These are phyloP conservation scores for Fraxinus cuspidata DNA, from an alignment of 257 asterid species.

Conservation along the genomic window DNA sequence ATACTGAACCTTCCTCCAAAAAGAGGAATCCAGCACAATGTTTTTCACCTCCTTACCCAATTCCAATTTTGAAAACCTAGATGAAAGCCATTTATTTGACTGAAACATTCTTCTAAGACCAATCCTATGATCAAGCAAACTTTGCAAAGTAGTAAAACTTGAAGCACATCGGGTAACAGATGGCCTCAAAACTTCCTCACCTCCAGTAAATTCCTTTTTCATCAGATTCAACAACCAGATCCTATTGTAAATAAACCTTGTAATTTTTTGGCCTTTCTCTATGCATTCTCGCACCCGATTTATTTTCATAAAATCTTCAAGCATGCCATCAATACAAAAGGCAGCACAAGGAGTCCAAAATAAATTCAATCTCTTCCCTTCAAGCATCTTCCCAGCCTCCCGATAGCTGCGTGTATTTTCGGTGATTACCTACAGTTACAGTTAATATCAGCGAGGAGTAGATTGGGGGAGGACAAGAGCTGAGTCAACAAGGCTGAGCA, in stretches of 20 bases:
- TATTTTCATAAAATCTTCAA: conserved; percentile 66
- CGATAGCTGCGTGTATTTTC: conserved; percentile 72
- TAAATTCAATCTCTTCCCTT: conserved; percentile 70
- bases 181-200: conserved; percentile 73
- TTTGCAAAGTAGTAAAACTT: conserved; percentile 67
- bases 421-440: conserved; percentile 69
- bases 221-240: conserved; percentile 68
- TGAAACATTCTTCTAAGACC: conserved; percentile 79
- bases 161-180: conserved; percentile 64
- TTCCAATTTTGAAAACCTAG: conserved; percentile 65
- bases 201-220: conserved; percentile 84
- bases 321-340: conserved; percentile 69
- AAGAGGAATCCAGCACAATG: conserved; percentile 69
- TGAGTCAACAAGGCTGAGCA: conserved; percentile 25
- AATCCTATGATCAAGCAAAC: conserved; percentile 73
- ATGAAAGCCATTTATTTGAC: conserved; percentile 79
- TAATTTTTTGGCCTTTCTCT: conserved; percentile 76
- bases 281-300: conserved; percentile 70
- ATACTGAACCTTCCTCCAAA: conserved; percentile 79
- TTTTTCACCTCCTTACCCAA: conserved; percentile 86
- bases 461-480: conserved; percentile 2
- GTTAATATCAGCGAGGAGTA: conserved; percentile 13
- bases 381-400: conserved; percentile 96
- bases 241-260: conserved; percentile 76
- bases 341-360: conserved; percentile 93